Base-by-base conservation (phyloP, 805 yeast species). In the Kurtzmaniella fragi region DNA sequence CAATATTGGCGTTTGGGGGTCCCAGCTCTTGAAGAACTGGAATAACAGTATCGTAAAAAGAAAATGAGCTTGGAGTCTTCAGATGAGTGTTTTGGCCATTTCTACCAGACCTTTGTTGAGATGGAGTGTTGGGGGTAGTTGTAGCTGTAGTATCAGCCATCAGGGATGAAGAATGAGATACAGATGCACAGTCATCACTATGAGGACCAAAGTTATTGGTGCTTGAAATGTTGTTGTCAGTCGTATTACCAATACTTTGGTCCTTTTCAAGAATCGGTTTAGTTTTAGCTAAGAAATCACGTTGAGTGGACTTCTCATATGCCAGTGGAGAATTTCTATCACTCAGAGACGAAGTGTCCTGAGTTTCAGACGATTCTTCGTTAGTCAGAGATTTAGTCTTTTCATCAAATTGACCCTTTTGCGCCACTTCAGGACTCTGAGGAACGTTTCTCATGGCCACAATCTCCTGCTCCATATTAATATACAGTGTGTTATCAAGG, bases 21-120 rank as follows among this genome's bases (percentile, higher is more conserved):
- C 42, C n/a, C 11, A 32, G 38, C 12, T 28, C 30, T 13, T 28
- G 30, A 6, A 28, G 30, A 12, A 67, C 55, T 3, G 74, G 74
- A 39, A 69, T 67, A 42, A 68, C 54, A 6, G 65, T 41, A 36
- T 69, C 71, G 54, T 69, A 69, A 44, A 67, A 67, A 41, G 67
- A 72, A 48, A 65, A 68, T 17, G 67, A 49, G 9, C 59, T 50
- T n/a, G 53, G 48, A 13, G 56, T 42, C 17, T 46, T 48, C n/a
- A 46, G 45, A 38, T 40, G 53, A 29, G 15, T 15, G 32, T 36
- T 23, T 31, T 26, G 26, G 11, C 15, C 25, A 28, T 17, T 14
- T 27, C 36, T 14, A 5, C 7, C 15, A 25, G 12, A 13, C 12
- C 36, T 17, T n/a, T 32, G 32, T 7, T 35, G 20, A 20, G 42